Evolutionary conservation across 2,329 filamentous ascomycete species (phyloP), one percentile per base, ranked within the genome.

Genomic region (Penicillium sclerotiorum): DNA sequence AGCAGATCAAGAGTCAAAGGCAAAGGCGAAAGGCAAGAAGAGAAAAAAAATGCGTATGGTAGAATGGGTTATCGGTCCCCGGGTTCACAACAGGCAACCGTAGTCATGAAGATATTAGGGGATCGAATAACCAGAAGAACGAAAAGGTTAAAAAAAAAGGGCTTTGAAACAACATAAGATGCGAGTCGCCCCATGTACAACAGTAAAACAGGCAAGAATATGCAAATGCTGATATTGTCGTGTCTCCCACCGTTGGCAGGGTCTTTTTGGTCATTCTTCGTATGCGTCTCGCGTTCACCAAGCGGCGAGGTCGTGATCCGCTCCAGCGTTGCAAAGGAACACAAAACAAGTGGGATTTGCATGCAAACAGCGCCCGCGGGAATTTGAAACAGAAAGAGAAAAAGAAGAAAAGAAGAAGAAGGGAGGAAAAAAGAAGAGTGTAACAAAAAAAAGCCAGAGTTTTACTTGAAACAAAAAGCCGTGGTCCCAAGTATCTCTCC

Each of bases 211-310:
- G 59, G 60, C 50, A 61, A 58, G 41, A 58, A 61, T 60, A 69
- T 69, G 66, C 65, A 68, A 69, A 64, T 70, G 66, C 67, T 63
- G 58, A 62, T 62, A 60, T 67, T 61, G 66, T 69, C 66, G 66
- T 69, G 55, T 65, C 63, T 67, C 64, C 63, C 63, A 59, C 59
- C 58, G 49, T 50, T 52, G 53, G 63, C 47, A 62, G 60, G 57
- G 64, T 60, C 64, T 67, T 67, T 62, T 52, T 33, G 30, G 62
- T 69, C 63, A 65, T 69, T 64, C 65, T 63, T 69, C 67, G 61
- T 70, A 62, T 64, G 64, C 61, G 59, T 66, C 58, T 62, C 45
- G 15, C 52, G 52, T 52, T 59, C 56, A 59, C 61, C 55, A 61
- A 54, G 48, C 56, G 51, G 49, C 51, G 50, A 54, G 57, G 52